phyloP scores from a whole-genome alignment of 2,329 filamentous ascomycete genomes.

The Stagonosporopsis chrysanthemi region DNA sequence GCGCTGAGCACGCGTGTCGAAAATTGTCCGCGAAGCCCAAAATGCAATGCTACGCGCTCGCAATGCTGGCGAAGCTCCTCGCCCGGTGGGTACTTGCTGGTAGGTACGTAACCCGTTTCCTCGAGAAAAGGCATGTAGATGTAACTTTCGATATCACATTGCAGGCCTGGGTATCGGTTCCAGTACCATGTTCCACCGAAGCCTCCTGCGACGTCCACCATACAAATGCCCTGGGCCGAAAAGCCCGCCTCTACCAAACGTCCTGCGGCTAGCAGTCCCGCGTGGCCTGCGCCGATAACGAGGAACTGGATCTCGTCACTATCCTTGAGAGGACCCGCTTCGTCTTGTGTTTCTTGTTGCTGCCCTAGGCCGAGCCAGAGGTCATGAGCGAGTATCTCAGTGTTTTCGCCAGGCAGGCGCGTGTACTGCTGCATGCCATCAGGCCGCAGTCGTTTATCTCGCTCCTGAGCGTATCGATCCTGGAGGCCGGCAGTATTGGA shows the following conservation, averaged over 20 bases:
- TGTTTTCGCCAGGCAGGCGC: neutral
- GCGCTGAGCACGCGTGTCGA: slow-evolving; percentile 29
- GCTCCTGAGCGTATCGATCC: neutral
- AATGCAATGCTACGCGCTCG: slow-evolving; percentile 47
- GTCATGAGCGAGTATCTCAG: neutral
- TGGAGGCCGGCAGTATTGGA: neutral
- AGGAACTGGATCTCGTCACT: slow-evolving; percentile 27
- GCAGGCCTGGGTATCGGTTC: slow-evolving; percentile 53
- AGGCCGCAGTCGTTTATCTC: neutral
- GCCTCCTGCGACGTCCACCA: slow-evolving; percentile 53
- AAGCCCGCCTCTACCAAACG: neutral
- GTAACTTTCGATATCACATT: slow-evolving; percentile 67
- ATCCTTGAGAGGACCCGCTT: neutral
- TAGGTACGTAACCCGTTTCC: slow-evolving; percentile 65
- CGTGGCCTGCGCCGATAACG: slow-evolving; percentile 42
- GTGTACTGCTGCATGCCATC: neutral
- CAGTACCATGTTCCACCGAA: slow-evolving; percentile 56
- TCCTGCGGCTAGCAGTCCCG: slow-evolving; percentile 41
- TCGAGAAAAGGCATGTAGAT: slow-evolving; percentile 68
- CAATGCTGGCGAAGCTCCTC: slow-evolving; percentile 56
- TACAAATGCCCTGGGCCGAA: slow-evolving; percentile 29
- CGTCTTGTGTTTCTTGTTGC: neutral
- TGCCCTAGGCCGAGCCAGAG: neutral
- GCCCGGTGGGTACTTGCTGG: slow-evolving; percentile 55
- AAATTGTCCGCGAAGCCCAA: slow-evolving; percentile 45